Evolutionary conservation across 768 basidiomycete genomes (phyloP).

Genomic region (Leccinellum albellum): DNA sequence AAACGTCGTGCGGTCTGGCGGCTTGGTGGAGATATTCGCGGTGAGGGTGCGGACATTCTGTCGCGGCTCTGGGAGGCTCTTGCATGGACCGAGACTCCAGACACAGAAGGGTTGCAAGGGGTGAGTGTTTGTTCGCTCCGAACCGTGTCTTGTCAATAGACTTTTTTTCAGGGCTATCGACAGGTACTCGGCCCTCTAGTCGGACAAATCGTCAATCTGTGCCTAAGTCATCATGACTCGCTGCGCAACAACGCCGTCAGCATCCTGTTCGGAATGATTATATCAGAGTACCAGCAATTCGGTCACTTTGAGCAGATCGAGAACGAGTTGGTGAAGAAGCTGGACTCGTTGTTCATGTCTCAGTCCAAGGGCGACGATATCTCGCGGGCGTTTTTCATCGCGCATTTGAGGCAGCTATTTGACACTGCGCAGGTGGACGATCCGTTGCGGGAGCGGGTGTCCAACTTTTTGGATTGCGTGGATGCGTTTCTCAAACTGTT

Average conservation of each 20-base stretch:
- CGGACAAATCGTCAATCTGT: constrained; percentile 86
- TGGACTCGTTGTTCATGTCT: constrained; percentile 91
- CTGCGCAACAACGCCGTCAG: constrained; percentile 86
- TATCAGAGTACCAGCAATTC: constrained; percentile 83
- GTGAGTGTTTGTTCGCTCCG: constrained; percentile 40
- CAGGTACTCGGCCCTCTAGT: constrained; percentile 77
- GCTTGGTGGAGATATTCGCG: constrained; percentile 92
- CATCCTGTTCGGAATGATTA: constrained; percentile 94
- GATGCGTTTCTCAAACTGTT: constrained; percentile 91
- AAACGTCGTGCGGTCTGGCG: constrained; percentile 95
- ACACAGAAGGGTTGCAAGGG: constrained; percentile 52
- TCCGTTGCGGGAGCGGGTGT: constrained; percentile 70
- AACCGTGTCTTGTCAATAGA: background rate
- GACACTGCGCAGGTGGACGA: constrained; percentile 80
- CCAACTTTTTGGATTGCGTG: constrained; percentile 81
- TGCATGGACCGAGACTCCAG: constrained; percentile 65
- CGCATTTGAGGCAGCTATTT: constrained; percentile 86
- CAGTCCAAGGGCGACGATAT: constrained; percentile 90
- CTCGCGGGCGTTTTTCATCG: constrained; percentile 88
- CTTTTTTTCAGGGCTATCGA: constrained; percentile 68
- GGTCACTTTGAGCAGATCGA: constrained; percentile 88
- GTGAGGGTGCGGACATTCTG: constrained; percentile 81
- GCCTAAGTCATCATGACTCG: constrained; percentile 92
- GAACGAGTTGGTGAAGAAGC: constrained; percentile 84
- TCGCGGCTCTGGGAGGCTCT: constrained; percentile 82